These are phyloP conservation scores for Didymella arachidicola DNA, from an alignment of 2,329 filamentous ascomycete genomes.

Conservation along the genomic window DNA sequence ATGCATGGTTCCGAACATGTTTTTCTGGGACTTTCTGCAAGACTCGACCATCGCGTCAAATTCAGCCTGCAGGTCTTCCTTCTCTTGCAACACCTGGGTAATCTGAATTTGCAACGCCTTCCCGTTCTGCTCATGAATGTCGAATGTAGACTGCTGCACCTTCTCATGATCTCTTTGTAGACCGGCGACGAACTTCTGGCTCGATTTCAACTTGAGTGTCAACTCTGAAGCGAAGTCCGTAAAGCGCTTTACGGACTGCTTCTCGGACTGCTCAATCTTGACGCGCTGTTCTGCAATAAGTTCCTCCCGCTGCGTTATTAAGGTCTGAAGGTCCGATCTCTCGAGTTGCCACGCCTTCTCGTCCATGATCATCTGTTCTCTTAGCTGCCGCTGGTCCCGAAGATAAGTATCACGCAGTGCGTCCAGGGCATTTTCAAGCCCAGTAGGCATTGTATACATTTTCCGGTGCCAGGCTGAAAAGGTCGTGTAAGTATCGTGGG, in stretches of 20 bases:
- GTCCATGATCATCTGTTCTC: background rate
- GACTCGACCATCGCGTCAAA: slow-evolving; percentile 22
- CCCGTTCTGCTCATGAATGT: slow-evolving; percentile 26
- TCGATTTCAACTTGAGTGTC: slow-evolving; percentile 25
- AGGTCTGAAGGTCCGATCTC: slow-evolving; percentile 17
- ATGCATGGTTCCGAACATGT: slow-evolving; percentile 25
- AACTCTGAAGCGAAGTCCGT: slow-evolving; percentile 13
- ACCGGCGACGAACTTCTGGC: slow-evolving; percentile 39
- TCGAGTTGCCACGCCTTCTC: slow-evolving; percentile 20
- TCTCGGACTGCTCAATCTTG: slow-evolving; percentile 11
- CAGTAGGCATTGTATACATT: background rate
- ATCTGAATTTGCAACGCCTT: slow-evolving; percentile 27
- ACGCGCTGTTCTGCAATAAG: slow-evolving; percentile 23
- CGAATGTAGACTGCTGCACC: slow-evolving; percentile 22
- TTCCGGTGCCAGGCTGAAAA: background rate
- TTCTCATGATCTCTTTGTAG: slow-evolving; percentile 41
- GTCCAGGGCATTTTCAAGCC: background rate
- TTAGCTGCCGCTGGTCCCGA: background rate
- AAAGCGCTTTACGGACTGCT: background rate
- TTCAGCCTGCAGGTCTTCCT: slow-evolving; percentile 22
- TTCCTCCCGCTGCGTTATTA: slow-evolving; percentile 15
- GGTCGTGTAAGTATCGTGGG: background rate
- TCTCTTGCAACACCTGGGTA: slow-evolving; percentile 34
- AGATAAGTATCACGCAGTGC: slow-evolving; percentile 2
- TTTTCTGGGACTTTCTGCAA: slow-evolving; percentile 23